phyloP scores from a whole-genome alignment of 2,329 filamentous ascomycete genomes.

The Colletotrichum spinosum region DNA sequence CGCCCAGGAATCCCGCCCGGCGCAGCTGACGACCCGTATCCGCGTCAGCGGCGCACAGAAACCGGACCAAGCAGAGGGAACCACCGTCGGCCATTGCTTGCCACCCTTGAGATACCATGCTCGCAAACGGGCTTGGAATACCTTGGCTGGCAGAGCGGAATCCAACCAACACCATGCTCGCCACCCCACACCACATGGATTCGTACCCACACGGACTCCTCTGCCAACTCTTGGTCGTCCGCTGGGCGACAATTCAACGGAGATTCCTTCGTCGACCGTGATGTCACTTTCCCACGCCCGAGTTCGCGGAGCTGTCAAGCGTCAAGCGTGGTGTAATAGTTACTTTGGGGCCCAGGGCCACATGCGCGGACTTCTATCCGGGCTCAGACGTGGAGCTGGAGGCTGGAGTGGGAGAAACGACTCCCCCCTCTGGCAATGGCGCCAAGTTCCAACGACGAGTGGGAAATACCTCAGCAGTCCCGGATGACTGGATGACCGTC shows the following conservation, averaged over 20 bases:
- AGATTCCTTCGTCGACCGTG: background rate
- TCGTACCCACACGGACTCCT: constrained; percentile 13
- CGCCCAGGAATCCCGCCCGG: no score
- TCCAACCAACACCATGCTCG: constrained; percentile 5
- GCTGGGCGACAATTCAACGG: constrained; percentile 26
- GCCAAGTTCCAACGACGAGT: constrained; percentile 2
- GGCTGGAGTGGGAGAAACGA: no score
- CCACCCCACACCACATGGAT: background rate
- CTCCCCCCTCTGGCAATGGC: no score
- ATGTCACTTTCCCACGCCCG: constrained; percentile 5
- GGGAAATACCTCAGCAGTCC: background rate
- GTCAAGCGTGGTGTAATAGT: background rate
- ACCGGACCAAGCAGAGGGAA: background rate
- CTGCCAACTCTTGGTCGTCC: constrained; percentile 26
- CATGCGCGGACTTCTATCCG: no score
- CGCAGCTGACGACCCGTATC: no score
- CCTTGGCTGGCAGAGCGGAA: constrained; percentile 14
- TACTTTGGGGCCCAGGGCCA: background rate
- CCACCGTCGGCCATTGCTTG: background rate
- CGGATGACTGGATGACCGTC: background rate
- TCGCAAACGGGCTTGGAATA: background rate
- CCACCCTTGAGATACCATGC: background rate
- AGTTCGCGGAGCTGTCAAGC: no score
- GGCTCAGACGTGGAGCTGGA: no score
- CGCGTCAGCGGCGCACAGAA: constrained; percentile 9